Conservation (phyloP, 2,329 filamentous ascomycete species). For the Penicillium sp. region DNA sequence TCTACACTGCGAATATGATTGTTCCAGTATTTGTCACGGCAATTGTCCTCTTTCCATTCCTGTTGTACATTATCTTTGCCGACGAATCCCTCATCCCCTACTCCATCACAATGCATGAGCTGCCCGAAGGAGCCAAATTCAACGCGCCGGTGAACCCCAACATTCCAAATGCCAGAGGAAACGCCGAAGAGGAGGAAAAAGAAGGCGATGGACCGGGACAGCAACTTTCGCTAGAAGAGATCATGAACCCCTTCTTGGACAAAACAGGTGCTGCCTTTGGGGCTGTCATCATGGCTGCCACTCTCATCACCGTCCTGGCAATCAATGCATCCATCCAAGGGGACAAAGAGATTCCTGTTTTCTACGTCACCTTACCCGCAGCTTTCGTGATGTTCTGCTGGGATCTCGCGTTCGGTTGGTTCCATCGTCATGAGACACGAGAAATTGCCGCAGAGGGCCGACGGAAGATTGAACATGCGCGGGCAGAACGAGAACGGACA, state of each 20-base stretch:
- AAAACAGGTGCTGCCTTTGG: constrained; percentile 63
- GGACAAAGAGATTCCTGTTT: constrained; percentile 56
- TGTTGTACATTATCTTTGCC: constrained; percentile 66
- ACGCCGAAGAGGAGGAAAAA: constrained; percentile 51
- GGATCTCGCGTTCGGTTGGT: constrained; percentile 63
- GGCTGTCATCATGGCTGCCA: constrained; percentile 62
- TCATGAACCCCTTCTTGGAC: constrained; percentile 71
- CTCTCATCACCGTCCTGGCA: constrained; percentile 62
- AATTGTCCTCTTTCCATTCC: constrained; percentile 64
- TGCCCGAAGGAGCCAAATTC: constrained; percentile 55
- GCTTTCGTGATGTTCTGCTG: constrained; percentile 66
- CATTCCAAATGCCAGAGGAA: constrained; percentile 62
- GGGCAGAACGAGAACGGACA: constrained; percentile 35
- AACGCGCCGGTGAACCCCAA: constrained; percentile 67
- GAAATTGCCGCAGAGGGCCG: constrained; percentile 58
- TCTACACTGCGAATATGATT: constrained; percentile 74
- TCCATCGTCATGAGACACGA: constrained; percentile 59
- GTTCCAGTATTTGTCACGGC: constrained; percentile 67
- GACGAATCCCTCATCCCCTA: constrained; percentile 61
- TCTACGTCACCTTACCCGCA: constrained; percentile 65
- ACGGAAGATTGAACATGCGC: constrained; percentile 46
- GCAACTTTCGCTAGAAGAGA: constrained; percentile 63
- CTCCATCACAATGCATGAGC: constrained; percentile 64
- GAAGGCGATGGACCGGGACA: constrained; percentile 51
- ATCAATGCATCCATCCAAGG: constrained; percentile 59